Evolutionary conservation across 31 red algal genomes (phyloP).

Genomic region (Odonthalia washingtoniensis): DNA sequence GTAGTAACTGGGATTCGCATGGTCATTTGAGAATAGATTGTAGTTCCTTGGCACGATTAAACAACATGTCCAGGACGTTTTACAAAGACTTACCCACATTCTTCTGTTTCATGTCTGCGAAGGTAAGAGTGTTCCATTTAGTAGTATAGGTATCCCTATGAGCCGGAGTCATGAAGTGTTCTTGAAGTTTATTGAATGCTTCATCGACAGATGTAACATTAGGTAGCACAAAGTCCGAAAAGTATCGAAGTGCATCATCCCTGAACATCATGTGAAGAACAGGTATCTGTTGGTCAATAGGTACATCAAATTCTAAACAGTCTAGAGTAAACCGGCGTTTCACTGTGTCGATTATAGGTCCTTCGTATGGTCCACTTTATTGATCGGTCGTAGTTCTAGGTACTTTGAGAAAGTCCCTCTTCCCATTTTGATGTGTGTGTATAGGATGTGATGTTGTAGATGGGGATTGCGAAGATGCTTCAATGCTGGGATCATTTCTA

Average conservation of each 20-base stretch:
- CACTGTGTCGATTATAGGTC: neutral
- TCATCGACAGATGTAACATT: neutral
- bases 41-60: conserved; percentile 2
- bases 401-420: neutral
- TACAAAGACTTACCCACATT: neutral
- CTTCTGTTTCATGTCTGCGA: neutral
- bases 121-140: neutral
- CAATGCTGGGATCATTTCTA: neutral
- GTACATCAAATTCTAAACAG: neutral
- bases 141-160: conserved; percentile 15
- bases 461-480: neutral
- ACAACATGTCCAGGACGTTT: conserved; percentile 12
- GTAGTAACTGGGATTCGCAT: conserved; percentile 3
- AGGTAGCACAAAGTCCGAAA: neutral
- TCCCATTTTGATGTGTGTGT: neutral
- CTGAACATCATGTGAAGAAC: neutral
- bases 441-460: neutral
- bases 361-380: neutral
- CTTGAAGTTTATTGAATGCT: neutral
- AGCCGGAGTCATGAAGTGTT: conserved; percentile 5
- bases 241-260: neutral
- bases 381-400: neutral
- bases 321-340: neutral
- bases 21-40: neutral
- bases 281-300: neutral